Evolutionary conservation across 2,329 filamentous ascomycete species (phyloP).

Genomic region (Xylaria polymorpha): DNA sequence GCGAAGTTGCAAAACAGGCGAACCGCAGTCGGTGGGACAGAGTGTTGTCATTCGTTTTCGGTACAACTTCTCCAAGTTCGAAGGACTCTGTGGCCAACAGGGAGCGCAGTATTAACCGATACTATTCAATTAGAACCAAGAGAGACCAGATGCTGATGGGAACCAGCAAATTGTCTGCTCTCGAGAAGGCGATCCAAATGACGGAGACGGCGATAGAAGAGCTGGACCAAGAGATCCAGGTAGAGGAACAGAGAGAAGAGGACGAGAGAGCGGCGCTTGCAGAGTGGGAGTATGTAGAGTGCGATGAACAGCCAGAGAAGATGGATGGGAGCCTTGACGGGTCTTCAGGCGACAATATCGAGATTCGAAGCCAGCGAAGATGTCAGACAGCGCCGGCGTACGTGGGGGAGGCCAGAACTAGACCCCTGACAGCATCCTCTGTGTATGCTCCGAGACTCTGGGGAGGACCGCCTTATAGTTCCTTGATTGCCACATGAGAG

Average conservation of each 20-base stretch:
- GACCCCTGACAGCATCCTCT: neutral
- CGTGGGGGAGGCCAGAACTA: neutral
- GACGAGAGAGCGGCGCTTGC: neutral
- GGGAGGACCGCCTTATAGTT: conserved; percentile 5
- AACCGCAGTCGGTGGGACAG: conserved; percentile 1
- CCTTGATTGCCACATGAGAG: neutral
- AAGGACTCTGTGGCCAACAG: conserved; percentile 6
- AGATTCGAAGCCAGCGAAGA: neutral
- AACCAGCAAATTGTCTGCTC: neutral
- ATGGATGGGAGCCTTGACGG: neutral
- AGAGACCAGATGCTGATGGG: neutral
- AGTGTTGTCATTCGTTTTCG: neutral
- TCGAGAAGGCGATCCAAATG: neutral
- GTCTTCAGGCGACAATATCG: neutral
- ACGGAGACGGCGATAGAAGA: conserved; percentile 3
- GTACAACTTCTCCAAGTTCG: neutral
- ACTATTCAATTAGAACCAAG: conserved; percentile 1
- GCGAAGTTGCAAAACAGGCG: neutral
- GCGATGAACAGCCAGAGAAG: neutral
- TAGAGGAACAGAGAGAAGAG: conserved; percentile 7
- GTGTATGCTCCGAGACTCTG: conserved; percentile 2
- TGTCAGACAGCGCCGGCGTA: neutral
- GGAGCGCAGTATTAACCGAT: conserved; percentile 7
- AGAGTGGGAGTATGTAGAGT: neutral
- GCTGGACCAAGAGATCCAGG: neutral